Evolutionary conservation across 495 filamentous ascomycete genomes (phyloP), one percentile per base, ranked within the genome.

Genomic region (Peziza echinospora): DNA sequence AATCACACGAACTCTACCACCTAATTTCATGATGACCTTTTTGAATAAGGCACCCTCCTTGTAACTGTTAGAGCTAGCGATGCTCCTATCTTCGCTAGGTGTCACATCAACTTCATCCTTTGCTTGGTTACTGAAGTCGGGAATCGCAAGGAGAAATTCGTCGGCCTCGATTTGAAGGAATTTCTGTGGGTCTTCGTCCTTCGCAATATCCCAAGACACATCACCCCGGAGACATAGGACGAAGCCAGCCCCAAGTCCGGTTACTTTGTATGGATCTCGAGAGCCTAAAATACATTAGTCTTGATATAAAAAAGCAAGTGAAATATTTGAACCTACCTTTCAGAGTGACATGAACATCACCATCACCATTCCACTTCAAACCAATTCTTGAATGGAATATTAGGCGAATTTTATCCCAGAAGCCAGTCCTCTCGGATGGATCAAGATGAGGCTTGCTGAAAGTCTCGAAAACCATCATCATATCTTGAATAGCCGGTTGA

Each of bases 391-490:
- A 96, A 62, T 99, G 89, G 59, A 92, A 85, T 54, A 78, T 85
- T 16, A 99, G 70, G 49, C 89, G 69, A 25, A 99, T 93, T 68
- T 99, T 99, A 61, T 99, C 89, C 89, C 89, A 99, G 65, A 99
- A 99, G 6, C 89, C 89, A 42, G 84, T 82, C 39, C 82, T 73
- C 34, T 99, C 89, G 0, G 87, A 94, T 5, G 82, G 81, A 62
- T 96, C 89, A 30, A 93, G 67, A 52, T 91, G 84, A 4, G 84
- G 82, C 53, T 96, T 99, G 8, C 86, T 93, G 64, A 99, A 93
- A 0, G 80, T 80, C 65, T 99, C 89, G 48, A 99, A 83, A 21
- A 91, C 84, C 75, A 96, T 93, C 89, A 99, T 99, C 82, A 94
- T 93, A 56, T 99, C 89, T 62, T 99, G 89, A 46, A 99, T 94